phyloP scores from a whole-genome alignment of 176 grass and related monocot genomes.

The Oryza nivara region DNA sequence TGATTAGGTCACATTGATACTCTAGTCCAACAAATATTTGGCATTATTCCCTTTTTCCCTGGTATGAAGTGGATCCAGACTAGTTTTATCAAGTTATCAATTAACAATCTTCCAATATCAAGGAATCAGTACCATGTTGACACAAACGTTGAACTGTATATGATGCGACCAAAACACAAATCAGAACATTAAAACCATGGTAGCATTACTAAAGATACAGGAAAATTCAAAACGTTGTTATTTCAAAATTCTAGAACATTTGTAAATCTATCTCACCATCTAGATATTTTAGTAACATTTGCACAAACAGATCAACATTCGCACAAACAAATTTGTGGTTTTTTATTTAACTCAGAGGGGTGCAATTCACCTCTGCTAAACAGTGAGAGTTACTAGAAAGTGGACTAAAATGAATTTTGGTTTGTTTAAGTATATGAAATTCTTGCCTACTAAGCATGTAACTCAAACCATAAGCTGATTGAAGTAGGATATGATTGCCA shows the following conservation, averaged over 20 bases:
- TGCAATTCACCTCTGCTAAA: slow-evolving; percentile 12
- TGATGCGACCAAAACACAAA: not conserved
- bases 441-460: not conserved
- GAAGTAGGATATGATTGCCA: not conserved
- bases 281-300: not conserved
- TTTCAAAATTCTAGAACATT: not conserved
- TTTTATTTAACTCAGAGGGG: not conserved
- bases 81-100: slow-evolving; percentile 27
- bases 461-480: slow-evolving; percentile 13
- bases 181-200: not conserved
- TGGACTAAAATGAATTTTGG: not conserved
- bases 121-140: slow-evolving; percentile 10
- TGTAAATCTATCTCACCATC: not conserved
- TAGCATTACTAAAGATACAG: not conserved
- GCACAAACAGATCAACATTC: not conserved
- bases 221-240: not conserved
- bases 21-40: not conserved
- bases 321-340: not conserved
- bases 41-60: not conserved
- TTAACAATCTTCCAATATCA: not conserved
- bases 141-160: not conserved
- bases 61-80: not conserved
- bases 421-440: slow-evolving; percentile 17
- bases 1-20: not conserved
- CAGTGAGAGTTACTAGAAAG: not conserved